phyloP scores from a whole-genome alignment of 805 yeast species.

The Starmerella apis region DNA sequence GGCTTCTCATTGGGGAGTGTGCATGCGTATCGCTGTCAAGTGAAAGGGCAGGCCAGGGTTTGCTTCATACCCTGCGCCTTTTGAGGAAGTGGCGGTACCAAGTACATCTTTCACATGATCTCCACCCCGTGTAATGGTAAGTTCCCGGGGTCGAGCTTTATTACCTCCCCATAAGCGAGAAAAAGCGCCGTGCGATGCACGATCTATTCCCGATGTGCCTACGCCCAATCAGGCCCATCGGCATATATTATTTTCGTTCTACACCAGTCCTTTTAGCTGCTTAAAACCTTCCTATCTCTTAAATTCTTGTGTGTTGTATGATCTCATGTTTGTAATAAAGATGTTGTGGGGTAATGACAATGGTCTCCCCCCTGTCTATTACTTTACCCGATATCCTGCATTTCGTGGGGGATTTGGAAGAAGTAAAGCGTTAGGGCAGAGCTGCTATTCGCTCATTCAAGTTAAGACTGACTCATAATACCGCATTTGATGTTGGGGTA shows the following conservation, averaged over 20 bases:
- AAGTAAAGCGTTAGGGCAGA: neutral
- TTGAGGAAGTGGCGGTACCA: neutral
- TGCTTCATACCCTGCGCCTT: slow-evolving; percentile 1
- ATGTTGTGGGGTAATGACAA: slow-evolving; percentile 1
- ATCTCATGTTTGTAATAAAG: too few species aligned
- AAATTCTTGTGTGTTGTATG: too few species aligned
- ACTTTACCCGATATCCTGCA: neutral
- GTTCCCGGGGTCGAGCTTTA: neutral
- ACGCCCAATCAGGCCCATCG: too few species aligned
- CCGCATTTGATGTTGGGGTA: neutral
- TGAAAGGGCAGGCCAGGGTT: neutral
- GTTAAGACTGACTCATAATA: neutral
- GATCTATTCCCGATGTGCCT: too few species aligned
- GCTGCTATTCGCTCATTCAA: neutral
- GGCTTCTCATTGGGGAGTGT: neutral
- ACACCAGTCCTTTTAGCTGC: too few species aligned
- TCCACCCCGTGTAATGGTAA: neutral
- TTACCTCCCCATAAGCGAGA: neutral
- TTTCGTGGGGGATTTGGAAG: neutral
- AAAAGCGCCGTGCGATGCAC: neutral
- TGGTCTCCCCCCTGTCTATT: neutral
- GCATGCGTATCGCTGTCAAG: neutral
- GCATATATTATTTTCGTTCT: too few species aligned
- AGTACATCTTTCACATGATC: neutral
- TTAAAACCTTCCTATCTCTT: too few species aligned